phyloP scores from a whole-genome alignment of 108 stramenopile species.

The Nitzschia palea region DNA sequence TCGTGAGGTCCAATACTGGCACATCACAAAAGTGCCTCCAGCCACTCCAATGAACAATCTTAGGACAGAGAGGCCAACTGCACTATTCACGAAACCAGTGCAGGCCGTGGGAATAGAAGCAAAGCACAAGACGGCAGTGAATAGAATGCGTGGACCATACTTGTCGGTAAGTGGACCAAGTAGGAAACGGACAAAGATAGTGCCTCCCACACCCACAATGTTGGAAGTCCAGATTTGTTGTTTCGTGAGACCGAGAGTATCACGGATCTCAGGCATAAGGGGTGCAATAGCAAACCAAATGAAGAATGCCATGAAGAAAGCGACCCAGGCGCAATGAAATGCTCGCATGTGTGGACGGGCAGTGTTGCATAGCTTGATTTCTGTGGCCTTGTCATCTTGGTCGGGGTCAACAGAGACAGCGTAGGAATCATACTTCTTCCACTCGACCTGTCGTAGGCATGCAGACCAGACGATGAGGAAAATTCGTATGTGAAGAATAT shows the following conservation, averaged over 20 bases:
- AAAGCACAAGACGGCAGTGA: conserved; percentile 52
- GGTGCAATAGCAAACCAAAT: conserved; percentile 93
- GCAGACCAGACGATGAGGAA: background rate
- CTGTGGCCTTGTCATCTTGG: conserved; percentile 74
- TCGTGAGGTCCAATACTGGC: conserved; percentile 87
- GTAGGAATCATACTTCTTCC: conserved; percentile 68
- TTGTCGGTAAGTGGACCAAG: conserved; percentile 80
- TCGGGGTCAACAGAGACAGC: conserved; percentile 73
- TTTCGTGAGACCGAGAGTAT: conserved; percentile 56
- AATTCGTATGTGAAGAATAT: background rate
- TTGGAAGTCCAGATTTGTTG: conserved; percentile 83
- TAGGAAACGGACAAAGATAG: conserved; percentile 71
- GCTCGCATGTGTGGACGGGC: conserved; percentile 86
- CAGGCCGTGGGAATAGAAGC: conserved; percentile 83
- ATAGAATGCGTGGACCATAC: conserved; percentile 74
- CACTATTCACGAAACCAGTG: conserved; percentile 74
- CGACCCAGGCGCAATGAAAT: conserved; percentile 75
- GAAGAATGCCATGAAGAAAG: conserved; percentile 80
- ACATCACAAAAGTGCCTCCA: conserved; percentile 88
- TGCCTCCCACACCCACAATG: conserved; percentile 70
- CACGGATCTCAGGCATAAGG: conserved; percentile 70
- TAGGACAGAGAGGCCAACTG: conserved; percentile 59
- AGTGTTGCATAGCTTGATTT: conserved; percentile 58
- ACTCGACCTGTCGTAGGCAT: conserved; percentile 25
- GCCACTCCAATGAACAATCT: conserved; percentile 85